Evolutionary conservation across 2,329 filamentous ascomycete genomes (phyloP).

Genomic region (Colletotrichum musae): DNA sequence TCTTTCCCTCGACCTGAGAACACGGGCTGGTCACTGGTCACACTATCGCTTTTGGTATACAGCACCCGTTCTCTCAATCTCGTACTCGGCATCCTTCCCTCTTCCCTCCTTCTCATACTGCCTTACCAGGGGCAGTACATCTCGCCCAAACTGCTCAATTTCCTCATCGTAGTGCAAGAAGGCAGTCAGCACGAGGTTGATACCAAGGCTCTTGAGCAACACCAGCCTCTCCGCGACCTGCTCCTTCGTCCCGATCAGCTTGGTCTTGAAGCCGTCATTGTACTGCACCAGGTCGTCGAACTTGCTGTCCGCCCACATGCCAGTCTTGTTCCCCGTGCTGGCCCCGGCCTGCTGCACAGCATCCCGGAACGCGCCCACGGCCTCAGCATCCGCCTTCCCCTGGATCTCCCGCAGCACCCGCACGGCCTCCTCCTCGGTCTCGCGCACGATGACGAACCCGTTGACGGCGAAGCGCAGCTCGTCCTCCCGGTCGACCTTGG

Average conservation of each 20-base stretch:
- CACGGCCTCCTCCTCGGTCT: constrained; percentile 65
- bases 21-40: neutral
- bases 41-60: constrained; percentile 54
- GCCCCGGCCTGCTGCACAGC: constrained; percentile 65
- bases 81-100: constrained; percentile 61
- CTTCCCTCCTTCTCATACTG: constrained; percentile 62
- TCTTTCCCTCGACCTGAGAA: too few relatives aligned
- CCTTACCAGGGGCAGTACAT: constrained; percentile 63
- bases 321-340: constrained; percentile 61
- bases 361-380: constrained; percentile 63
- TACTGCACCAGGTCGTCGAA: constrained; percentile 69
- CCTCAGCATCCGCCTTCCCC: constrained; percentile 65
- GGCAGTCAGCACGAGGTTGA: constrained; percentile 60
- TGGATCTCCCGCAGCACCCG: constrained; percentile 65
- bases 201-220: constrained; percentile 60
- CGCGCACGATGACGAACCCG: constrained; percentile 64
- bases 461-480: constrained; percentile 65
- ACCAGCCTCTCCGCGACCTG: constrained; percentile 66
- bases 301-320: constrained; percentile 68
- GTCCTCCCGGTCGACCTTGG: constrained; percentile 56
- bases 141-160: constrained; percentile 62
- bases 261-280: constrained; percentile 70
- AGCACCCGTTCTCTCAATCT: constrained; percentile 62
- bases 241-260: constrained; percentile 66
- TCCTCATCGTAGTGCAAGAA: constrained; percentile 69